Conservation (phyloP, 2,329 filamentous ascomycete species). For the Onygena corvina region DNA sequence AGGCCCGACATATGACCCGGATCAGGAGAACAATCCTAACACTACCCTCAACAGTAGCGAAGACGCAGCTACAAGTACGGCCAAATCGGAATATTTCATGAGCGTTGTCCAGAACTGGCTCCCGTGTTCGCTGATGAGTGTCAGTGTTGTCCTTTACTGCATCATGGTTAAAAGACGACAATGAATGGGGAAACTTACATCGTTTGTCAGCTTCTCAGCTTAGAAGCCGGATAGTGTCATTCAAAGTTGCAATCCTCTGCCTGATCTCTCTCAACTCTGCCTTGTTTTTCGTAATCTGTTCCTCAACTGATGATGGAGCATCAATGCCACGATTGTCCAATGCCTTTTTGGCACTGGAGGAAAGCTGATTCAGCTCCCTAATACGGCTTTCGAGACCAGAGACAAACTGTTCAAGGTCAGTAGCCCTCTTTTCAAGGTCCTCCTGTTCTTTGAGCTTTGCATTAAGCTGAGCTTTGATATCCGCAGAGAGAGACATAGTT, state of each 20-base stretch:
- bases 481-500: conserved; percentile 1
- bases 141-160: background rate
- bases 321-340: background rate
- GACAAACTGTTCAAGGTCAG: background rate
- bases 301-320: background rate
- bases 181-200: background rate
- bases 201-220: background rate
- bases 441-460: background rate
- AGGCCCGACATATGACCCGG: background rate
- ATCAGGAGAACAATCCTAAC: background rate
- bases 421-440: background rate
- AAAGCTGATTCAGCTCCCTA: background rate
- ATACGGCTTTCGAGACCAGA: background rate
- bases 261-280: background rate
- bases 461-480: conserved; percentile 1
- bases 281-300: conserved; percentile 1
- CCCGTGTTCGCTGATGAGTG: conserved; percentile 9
- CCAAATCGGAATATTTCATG: background rate
- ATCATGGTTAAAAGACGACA: conserved; percentile 3
- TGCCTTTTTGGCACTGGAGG: conserved; percentile 7
- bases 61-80: background rate
- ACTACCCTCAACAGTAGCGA: background rate
- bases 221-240: conserved; percentile 4
- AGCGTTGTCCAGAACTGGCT: background rate
- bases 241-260: background rate